These are phyloP conservation scores for Kwoniella europaea DNA, from an alignment of 768 basidiomycete species.

Conservation along the genomic window DNA sequence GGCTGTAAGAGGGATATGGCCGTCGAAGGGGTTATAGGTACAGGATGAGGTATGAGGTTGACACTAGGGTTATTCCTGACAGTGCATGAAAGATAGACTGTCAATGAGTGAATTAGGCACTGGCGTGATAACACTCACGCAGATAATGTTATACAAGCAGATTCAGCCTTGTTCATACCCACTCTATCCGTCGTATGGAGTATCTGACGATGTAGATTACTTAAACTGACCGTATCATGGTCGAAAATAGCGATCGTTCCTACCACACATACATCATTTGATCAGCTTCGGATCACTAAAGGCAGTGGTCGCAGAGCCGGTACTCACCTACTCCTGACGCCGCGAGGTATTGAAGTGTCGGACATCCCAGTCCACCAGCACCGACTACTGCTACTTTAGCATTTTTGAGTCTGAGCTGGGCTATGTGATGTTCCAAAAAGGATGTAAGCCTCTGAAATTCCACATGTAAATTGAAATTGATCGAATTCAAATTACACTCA, in stretches of 20 bases:
- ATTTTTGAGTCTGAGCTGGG: slow-evolving; percentile 77
- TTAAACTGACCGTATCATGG: slow-evolving; percentile 82
- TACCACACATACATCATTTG: slow-evolving; percentile 49
- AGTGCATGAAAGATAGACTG: too few relatives aligned
- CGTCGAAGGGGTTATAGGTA: slow-evolving; percentile 62
- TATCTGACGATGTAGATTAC: slow-evolving; percentile 92
- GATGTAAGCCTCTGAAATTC: too few relatives aligned
- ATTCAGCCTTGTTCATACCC: slow-evolving; percentile 79
- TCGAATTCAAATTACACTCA: slow-evolving; percentile 46
- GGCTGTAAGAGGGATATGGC: slow-evolving; percentile 67
- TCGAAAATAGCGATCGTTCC: slow-evolving; percentile 86
- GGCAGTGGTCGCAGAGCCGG: too few relatives aligned
- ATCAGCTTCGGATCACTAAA: too few relatives aligned
- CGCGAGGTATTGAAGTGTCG: slow-evolving; percentile 89
- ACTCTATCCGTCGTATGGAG: slow-evolving; percentile 75
- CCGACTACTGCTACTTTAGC: slow-evolving; percentile 86
- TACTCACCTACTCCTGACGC: slow-evolving; percentile 87
- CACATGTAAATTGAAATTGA: too few relatives aligned
- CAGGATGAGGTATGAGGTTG: slow-evolving; percentile 65
- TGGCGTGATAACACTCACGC: too few relatives aligned
- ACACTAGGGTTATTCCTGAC: slow-evolving; percentile 75
- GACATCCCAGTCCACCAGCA: slow-evolving; percentile 94
- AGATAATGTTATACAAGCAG: slow-evolving; percentile 73
- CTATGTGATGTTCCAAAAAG: slow-evolving; percentile 59
- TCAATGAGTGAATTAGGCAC: too few relatives aligned